These are phyloP conservation scores for Rutidosis leptorrhynchoides DNA, from an alignment of 129 eudicot species.

Conservation along the genomic window DNA sequence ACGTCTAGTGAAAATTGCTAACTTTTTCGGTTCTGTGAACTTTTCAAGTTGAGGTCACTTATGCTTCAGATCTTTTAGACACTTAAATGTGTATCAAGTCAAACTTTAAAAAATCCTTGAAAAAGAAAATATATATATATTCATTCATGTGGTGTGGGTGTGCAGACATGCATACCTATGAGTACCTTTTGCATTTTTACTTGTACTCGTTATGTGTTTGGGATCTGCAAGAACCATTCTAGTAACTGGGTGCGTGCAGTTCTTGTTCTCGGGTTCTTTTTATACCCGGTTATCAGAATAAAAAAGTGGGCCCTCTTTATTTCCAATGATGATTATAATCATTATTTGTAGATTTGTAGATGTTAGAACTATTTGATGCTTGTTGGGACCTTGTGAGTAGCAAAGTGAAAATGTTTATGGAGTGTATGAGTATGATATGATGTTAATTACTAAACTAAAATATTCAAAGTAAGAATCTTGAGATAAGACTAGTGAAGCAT, in stretches of 20 bases:
- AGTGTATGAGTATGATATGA: neutral
- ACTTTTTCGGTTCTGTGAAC: neutral
- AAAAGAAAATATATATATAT: neutral
- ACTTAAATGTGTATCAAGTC: neutral
- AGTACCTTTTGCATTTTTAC: neutral
- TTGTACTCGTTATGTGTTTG: neutral
- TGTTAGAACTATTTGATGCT: too few species aligned
- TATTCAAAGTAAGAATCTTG: conserved; percentile 9
- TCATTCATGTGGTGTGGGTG: neutral
- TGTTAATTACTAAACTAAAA: neutral
- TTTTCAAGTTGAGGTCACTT: neutral
- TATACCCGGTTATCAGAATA: neutral
- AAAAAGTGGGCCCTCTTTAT: neutral
- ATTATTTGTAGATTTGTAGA: too few species aligned
- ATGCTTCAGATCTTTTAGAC: neutral
- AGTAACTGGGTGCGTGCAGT: neutral
- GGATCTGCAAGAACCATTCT: neutral
- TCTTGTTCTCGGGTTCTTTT: neutral
- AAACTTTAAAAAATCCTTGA: neutral
- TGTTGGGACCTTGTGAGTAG: neutral
- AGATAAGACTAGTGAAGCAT: conserved; percentile 13
- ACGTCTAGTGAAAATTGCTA: neutral
- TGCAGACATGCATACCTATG: neutral
- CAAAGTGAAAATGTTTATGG: neutral
- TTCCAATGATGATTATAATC: neutral